Percentiles rank a stretch among this genome's conserved stretches.
Conservation (phyloP, 306 rosid species). For the Cucumis melo region DNA sequence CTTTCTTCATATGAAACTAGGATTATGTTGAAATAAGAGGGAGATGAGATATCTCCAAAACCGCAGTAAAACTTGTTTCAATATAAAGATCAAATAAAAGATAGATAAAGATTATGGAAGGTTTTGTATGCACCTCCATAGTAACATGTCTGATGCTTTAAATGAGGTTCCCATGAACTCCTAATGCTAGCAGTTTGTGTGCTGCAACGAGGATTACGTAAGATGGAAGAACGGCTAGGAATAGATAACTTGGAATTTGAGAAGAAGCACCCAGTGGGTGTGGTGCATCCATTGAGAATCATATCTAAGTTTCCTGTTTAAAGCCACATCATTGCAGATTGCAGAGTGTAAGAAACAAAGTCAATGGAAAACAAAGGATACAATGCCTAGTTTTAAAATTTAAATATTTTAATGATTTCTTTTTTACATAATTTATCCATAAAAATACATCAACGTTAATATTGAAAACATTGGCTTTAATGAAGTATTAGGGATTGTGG, state of each 20-base stretch:
- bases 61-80: not conserved
- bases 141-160: slow-evolving; percentile 18
- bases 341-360: not conserved
- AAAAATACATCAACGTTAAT: not conserved
- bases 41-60: no score
- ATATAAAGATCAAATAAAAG: not conserved
- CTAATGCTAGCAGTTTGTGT: slow-evolving; percentile 21
- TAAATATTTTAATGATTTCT: not conserved
- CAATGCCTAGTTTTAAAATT: no score
- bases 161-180: slow-evolving; percentile 25
- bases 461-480: not conserved
- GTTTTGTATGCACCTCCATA: slow-evolving; percentile 14
- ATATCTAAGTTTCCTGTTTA: slow-evolving; percentile 31
- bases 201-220: slow-evolving; percentile 23
- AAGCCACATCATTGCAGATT: not conserved
- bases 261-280: slow-evolving; percentile 30
- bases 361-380: not conserved
- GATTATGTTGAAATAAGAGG: no score
- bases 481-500: not conserved
- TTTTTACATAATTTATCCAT: no score
- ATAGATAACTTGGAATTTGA: slow-evolving; percentile 20
- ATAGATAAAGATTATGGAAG: not conserved
- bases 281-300: slow-evolving; percentile 36
- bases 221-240: slow-evolving; percentile 12
- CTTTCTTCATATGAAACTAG: no score